phyloP scores from a whole-genome alignment of 164 flowering plant genomes.

The Berberis thunbergii region DNA sequence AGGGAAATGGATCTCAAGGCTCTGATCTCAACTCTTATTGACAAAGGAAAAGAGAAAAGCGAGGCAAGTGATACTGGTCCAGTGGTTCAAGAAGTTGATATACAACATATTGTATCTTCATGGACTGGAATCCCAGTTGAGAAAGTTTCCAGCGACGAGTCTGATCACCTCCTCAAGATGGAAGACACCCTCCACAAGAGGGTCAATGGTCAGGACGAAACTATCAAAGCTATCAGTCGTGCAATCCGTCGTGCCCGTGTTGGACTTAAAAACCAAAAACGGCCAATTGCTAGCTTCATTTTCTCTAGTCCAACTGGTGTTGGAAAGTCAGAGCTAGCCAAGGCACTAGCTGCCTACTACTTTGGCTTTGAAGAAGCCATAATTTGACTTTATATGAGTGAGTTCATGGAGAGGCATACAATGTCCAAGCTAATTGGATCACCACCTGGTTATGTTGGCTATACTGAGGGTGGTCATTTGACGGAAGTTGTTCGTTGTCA shows the following conservation, averaged over 20 bases:
- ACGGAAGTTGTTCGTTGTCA: constrained; percentile 16
- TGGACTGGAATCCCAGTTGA: constrained; percentile 90
- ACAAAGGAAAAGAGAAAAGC: constrained; percentile 61
- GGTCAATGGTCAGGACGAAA: constrained; percentile 80
- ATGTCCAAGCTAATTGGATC: constrained; percentile 15
- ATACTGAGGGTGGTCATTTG: constrained; percentile 19
- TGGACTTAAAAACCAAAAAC: constrained; percentile 23
- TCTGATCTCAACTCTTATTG: constrained; percentile 44
- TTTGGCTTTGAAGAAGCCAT: constrained; percentile 18
- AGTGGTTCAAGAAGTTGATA: constrained; percentile 59
- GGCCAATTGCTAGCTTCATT: constrained; percentile 9
- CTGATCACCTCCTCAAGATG: constrained; percentile 77
- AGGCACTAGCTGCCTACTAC: constrained; percentile 17
- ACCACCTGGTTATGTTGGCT: constrained; percentile 24
- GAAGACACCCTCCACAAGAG: constrained; percentile 70
- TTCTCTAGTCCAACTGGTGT: constrained; percentile 13
- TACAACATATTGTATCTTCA: constrained; percentile 59
- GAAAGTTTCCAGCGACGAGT: constrained; percentile 68
- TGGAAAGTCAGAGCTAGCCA: constrained; percentile 26
- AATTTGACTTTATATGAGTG: constrained; percentile 31
- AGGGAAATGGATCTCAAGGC: constrained; percentile 70
- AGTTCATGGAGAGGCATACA: constrained; percentile 11
- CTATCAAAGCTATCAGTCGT: constrained; percentile 74
- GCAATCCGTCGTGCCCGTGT: constrained; percentile 87
- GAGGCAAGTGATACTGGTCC: constrained; percentile 68